These are phyloP conservation scores for Sporobolus alterniflorus DNA, from an alignment of 202 grass and related monocot genomes.

Conservation along the genomic window DNA sequence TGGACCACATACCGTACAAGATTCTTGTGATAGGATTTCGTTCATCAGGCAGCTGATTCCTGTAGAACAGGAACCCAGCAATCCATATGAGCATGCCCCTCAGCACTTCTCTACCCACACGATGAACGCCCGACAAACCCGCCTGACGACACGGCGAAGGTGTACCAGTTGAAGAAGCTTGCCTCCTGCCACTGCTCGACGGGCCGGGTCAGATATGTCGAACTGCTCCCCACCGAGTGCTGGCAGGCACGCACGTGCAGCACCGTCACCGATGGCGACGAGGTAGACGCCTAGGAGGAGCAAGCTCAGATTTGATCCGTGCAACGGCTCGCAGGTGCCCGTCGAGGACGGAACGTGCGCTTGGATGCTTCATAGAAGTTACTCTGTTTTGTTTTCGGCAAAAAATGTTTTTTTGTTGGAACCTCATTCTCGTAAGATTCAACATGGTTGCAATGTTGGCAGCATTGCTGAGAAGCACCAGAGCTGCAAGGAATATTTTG, in stretches of 20 bases:
- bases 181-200: slow-evolving; percentile 41
- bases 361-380: slow-evolving; percentile 62
- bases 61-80: slow-evolving; percentile 58
- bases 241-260: slow-evolving; percentile 49
- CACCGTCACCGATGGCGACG: slow-evolving; percentile 59
- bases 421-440: slow-evolving; percentile 23
- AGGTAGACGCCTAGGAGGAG: slow-evolving; percentile 62
- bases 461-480: slow-evolving; percentile 46
- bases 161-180: slow-evolving; percentile 84
- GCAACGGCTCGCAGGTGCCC: slow-evolving; percentile 32
- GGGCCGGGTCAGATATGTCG: slow-evolving; percentile 44
- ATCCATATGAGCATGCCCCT: slow-evolving; percentile 52
- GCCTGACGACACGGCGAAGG: slow-evolving; percentile 60
- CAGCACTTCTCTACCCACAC: slow-evolving; percentile 68
- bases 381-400: too few species aligned
- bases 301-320: slow-evolving; percentile 52
- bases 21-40: slow-evolving; percentile 71
- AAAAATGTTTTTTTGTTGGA: neutral
- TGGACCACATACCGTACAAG: slow-evolving; percentile 40
- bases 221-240: slow-evolving; percentile 76
- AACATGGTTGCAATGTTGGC: slow-evolving; percentile 58
- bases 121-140: slow-evolving; percentile 55
- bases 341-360: slow-evolving; percentile 43
- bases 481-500: slow-evolving; percentile 17
- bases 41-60: slow-evolving; percentile 55